Conservation (phyloP, 2,329 filamentous ascomycete genomes). For the Leptosphaerulina australis region DNA sequence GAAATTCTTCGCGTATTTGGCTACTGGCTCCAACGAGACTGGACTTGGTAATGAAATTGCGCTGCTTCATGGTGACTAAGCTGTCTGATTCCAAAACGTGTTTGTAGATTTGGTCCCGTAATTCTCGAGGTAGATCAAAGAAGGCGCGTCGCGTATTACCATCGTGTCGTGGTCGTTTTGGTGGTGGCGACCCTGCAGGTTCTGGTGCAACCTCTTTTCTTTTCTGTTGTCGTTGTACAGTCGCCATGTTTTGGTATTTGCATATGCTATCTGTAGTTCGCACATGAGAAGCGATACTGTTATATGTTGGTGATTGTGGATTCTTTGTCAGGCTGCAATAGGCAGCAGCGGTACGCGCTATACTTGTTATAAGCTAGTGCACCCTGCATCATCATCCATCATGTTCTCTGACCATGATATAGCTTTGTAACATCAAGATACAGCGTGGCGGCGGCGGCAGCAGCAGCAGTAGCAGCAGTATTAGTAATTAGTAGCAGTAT, state of each 20-base stretch:
- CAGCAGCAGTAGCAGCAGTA: too few relatives aligned
- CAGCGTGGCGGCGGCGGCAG: too few relatives aligned
- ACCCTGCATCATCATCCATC: too few relatives aligned
- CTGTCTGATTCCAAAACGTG: constrained; percentile 12
- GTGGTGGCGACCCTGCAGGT: neutral
- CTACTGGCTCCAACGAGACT: constrained; percentile 19
- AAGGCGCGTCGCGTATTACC: constrained; percentile 3
- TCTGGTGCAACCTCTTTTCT: neutral
- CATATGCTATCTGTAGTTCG: neutral
- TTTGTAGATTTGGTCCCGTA: constrained; percentile 28
- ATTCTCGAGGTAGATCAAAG: constrained; percentile 24
- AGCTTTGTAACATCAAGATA: too few relatives aligned
- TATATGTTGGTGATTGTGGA: neutral
- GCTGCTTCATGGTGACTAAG: constrained; percentile 9
- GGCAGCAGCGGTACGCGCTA: neutral
- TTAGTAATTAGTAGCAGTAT: too few relatives aligned
- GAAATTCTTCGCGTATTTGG: constrained; percentile 21
- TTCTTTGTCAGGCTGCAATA: neutral
- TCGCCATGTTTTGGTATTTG: neutral
- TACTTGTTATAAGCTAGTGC: neutral
- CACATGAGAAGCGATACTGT: neutral
- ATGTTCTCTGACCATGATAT: too few relatives aligned
- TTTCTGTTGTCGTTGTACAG: neutral
- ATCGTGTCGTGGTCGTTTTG: neutral
- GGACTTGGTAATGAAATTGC: constrained; percentile 18